Conservation (phyloP, 371 early-diverging fungal genomes). For the Lichtheimia corymbifera region DNA sequence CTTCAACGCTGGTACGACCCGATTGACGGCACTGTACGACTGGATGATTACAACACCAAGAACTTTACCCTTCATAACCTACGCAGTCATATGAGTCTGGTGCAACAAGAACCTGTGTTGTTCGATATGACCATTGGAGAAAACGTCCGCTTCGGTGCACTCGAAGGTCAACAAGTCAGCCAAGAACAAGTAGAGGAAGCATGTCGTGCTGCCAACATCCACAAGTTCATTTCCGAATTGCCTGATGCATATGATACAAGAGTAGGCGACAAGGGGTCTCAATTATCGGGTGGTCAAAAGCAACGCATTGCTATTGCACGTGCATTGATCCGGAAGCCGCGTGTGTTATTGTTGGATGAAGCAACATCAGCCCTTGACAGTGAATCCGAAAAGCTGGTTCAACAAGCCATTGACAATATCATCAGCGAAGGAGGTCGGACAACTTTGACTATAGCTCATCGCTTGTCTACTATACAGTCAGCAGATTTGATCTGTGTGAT, state of each 20-base stretch:
- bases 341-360: constrained; percentile 84
- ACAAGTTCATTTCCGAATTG: constrained; percentile 70
- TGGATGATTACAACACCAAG: constrained; percentile 71
- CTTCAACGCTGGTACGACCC: constrained; percentile 89
- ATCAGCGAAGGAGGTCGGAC: constrained; percentile 56
- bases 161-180: constrained; percentile 43
- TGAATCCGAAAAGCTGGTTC: constrained; percentile 88
- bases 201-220: constrained; percentile 72
- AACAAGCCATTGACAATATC: constrained; percentile 83
- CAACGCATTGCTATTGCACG: constrained; percentile 71
- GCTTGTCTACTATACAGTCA: constrained; percentile 60
- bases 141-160: constrained; percentile 75
- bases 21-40: constrained; percentile 53
- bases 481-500: constrained; percentile 45
- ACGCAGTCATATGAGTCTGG: constrained; percentile 76
- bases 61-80: constrained; percentile 62
- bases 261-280: constrained; percentile 75
- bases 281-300: constrained; percentile 88
- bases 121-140: constrained; percentile 80
- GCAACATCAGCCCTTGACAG: constrained; percentile 95
- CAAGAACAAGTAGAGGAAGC: constrained; percentile 65
- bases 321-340: constrained; percentile 37
- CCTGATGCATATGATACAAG: constrained; percentile 80
- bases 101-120: constrained; percentile 87
- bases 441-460: constrained; percentile 66